Percentiles rank a stretch among this genome's conserved stretches.
Conservation (phyloP, 345 rosid species). For the Cardamine chenopodiifolia region DNA sequence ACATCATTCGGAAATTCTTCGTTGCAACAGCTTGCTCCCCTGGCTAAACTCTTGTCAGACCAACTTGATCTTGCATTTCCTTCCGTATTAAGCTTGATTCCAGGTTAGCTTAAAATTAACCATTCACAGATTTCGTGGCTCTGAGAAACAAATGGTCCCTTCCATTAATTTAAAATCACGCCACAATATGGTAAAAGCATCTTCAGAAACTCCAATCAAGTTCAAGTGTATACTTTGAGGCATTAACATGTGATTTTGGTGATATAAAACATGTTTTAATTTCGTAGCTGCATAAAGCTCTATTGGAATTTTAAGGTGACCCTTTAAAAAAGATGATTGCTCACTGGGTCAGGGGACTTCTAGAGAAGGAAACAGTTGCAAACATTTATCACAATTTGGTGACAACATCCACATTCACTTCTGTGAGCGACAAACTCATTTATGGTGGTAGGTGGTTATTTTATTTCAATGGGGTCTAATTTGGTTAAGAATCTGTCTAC, state of each 20-base stretch:
- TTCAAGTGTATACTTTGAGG: constrained; percentile 11
- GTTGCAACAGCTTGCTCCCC: constrained; percentile 54
- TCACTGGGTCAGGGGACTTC: constrained; percentile 54
- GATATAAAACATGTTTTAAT: constrained; percentile 22
- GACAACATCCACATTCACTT: constrained; percentile 52
- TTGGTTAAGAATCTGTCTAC: constrained; percentile 32
- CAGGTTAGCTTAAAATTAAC: constrained; percentile 31
- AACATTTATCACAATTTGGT: constrained; percentile 52
- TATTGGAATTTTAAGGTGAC: constrained; percentile 51
- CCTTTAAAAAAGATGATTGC: constrained; percentile 50
- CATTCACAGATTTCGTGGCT: not conserved
- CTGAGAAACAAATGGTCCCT: constrained; percentile 2
- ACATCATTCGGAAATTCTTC: constrained; percentile 68
- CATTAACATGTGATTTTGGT: constrained; percentile 25
- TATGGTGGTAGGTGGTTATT: constrained; percentile 4
- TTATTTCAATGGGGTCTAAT: constrained; percentile 20
- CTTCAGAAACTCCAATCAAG: not conserved
- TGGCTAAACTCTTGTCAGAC: constrained; percentile 57
- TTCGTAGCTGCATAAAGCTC: constrained; percentile 27
- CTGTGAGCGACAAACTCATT: constrained; percentile 45
- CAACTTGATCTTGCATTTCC: constrained; percentile 37
- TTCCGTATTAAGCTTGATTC: constrained; percentile 30
- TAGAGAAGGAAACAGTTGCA: constrained; percentile 52
- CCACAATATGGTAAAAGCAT: constrained; percentile 12
- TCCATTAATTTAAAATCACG: not conserved